Conservation (phyloP, 306 rosid species). For the Arachis stenosperma region DNA sequence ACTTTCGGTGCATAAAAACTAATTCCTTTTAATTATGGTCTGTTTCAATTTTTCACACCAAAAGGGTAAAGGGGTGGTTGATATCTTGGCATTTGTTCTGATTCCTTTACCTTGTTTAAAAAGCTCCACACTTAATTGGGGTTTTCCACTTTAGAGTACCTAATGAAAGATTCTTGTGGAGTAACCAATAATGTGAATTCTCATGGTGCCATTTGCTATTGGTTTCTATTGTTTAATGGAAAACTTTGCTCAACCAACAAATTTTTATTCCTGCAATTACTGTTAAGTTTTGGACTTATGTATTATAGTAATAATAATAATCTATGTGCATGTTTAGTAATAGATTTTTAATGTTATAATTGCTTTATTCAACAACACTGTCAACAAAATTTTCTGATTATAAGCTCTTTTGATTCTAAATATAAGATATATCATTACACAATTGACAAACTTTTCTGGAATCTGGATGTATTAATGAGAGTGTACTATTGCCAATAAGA, state of each 20-base stretch:
- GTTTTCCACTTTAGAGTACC: slow-evolving; percentile 15
- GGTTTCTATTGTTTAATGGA: slow-evolving; percentile 12
- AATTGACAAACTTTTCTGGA: too few relatives aligned
- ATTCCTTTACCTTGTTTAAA: slow-evolving; percentile 22
- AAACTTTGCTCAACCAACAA: not conserved
- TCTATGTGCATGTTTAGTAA: not conserved
- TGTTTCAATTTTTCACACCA: slow-evolving; percentile 11
- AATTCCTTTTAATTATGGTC: not conserved
- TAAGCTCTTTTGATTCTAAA: not conserved
- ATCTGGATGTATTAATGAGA: too few relatives aligned
- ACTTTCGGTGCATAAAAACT: too few relatives aligned
- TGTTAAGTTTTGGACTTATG: slow-evolving; percentile 22
- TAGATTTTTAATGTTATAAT: not conserved
- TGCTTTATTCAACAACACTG: not conserved
- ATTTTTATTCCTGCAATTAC: not conserved
- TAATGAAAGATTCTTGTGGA: slow-evolving; percentile 32
- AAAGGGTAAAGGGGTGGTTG: slow-evolving; percentile 32
- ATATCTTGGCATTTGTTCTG: slow-evolving; percentile 12
- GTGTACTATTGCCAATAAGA: not conserved
- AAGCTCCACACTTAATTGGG: slow-evolving; percentile 26
- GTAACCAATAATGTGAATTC: slow-evolving; percentile 22
- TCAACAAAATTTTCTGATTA: not conserved
- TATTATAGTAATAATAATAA: not conserved
- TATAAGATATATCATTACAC: not conserved
- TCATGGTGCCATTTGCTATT: slow-evolving; percentile 16